Evolutionary conservation across 2,329 filamentous ascomycete species (phyloP).

Genomic region (Dactylellina parvicollis): DNA sequence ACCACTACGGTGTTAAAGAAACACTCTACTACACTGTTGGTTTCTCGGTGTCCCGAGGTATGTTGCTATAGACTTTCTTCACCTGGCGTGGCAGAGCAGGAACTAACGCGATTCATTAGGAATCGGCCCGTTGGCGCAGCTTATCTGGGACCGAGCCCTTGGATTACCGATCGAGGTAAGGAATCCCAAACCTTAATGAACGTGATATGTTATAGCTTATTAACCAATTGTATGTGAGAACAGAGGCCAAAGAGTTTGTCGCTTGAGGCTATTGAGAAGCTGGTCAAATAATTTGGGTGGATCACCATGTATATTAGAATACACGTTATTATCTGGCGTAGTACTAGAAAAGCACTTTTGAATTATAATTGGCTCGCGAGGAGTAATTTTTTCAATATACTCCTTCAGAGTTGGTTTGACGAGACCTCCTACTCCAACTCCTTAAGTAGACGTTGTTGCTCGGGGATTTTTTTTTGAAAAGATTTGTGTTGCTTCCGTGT

Average conservation of each 20-base stretch:
- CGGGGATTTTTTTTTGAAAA: neutral
- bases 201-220: neutral
- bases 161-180: slow-evolving; percentile 85
- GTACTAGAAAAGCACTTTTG: slow-evolving; percentile 13
- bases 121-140: slow-evolving; percentile 87
- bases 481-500: neutral
- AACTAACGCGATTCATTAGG: slow-evolving; percentile 63
- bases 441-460: too few relatives aligned
- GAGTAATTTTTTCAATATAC: neutral
- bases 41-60: slow-evolving; percentile 73
- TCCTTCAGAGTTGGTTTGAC: too few relatives aligned
- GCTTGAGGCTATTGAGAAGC: slow-evolving; percentile 81
- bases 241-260: slow-evolving; percentile 93
- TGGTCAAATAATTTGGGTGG: slow-evolving; percentile 60
- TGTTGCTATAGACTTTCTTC: neutral
- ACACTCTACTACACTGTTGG: slow-evolving; percentile 90
- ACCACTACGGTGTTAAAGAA: slow-evolving; percentile 95
- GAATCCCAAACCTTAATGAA: neutral
- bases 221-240: neutral
- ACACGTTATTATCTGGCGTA: neutral
- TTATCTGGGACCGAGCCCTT: slow-evolving; percentile 94
- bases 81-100: neutral
- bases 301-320: slow-evolving; percentile 15
- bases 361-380: too few relatives aligned
- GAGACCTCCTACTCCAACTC: too few relatives aligned